These are phyloP conservation scores for Panaeolus cyanescens DNA, from an alignment of 768 basidiomycete species.

Conservation along the genomic window DNA sequence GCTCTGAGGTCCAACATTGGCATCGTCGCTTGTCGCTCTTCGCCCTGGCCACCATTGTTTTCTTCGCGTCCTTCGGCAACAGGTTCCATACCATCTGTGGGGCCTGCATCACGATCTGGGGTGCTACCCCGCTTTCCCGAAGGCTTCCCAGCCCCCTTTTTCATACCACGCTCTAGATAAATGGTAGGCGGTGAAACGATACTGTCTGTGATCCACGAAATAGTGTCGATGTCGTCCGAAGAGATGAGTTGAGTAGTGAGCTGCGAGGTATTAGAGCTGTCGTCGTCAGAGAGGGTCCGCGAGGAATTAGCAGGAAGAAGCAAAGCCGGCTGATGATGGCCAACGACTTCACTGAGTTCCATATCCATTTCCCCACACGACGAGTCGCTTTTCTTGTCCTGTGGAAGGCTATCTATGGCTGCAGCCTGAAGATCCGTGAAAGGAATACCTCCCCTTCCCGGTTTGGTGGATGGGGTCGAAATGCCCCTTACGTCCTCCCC, in stretches of 20 bases:
- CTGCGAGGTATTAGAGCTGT: neutral
- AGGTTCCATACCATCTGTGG: neutral
- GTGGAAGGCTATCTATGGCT: too few species aligned
- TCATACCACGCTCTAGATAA: slow-evolving; percentile 19
- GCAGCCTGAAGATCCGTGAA: too few species aligned
- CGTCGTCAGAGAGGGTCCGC: neutral
- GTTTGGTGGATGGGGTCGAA: slow-evolving; percentile 29
- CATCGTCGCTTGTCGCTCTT: neutral
- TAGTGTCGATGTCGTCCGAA: neutral
- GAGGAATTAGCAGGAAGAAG: neutral
- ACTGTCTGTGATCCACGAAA: slow-evolving; percentile 43
- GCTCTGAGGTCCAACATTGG: neutral
- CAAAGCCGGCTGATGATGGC: neutral
- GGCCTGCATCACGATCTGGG: neutral
- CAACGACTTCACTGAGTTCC: slow-evolving; percentile 8
- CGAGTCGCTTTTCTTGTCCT: too few species aligned
- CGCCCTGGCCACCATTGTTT: neutral
- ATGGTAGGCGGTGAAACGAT: slow-evolving; percentile 43
- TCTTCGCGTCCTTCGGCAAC: neutral
- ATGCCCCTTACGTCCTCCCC: slow-evolving; percentile 21
- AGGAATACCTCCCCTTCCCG: neutral
- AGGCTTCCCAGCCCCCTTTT: neutral
- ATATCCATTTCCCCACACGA: slow-evolving; percentile 22
- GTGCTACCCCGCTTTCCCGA: neutral
- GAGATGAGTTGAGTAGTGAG: neutral